Conservation (phyloP, 2,329 filamentous ascomycete species). For the Penicillium capsulatum region DNA sequence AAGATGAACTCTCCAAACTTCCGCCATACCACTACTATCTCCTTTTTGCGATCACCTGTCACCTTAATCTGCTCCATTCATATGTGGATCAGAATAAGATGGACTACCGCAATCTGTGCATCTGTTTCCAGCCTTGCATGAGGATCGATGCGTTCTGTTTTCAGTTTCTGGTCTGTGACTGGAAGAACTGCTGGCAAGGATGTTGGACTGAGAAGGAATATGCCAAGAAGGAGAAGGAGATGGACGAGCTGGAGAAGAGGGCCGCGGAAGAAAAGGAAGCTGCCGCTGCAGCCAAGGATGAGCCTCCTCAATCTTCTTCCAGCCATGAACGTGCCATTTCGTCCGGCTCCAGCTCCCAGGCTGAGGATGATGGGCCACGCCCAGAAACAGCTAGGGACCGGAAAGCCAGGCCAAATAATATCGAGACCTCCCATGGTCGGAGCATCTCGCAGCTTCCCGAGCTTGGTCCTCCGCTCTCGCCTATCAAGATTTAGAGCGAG, state of each 20-base stretch:
- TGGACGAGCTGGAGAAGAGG: conserved; percentile 32
- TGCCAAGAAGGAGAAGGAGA: conserved; percentile 55
- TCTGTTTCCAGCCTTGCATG: conserved; percentile 96
- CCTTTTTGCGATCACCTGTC: conserved; percentile 93
- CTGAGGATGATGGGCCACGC: conserved; percentile 34
- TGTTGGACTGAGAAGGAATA: conserved; percentile 84
- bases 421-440: conserved; percentile 33
- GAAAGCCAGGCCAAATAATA: conserved; percentile 33
- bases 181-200: conserved; percentile 95
- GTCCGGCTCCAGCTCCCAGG: conserved; percentile 58
- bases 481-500: conserved; percentile 41
- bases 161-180: conserved; percentile 90
- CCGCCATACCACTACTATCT: conserved; percentile 97
- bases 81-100: conserved; percentile 97
- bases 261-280: conserved; percentile 24
- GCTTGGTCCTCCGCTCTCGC: conserved; percentile 46
- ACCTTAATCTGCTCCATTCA: conserved; percentile 83
- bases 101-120: conserved; percentile 92
- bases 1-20: conserved; percentile 89
- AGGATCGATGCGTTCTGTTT: conserved; percentile 95
- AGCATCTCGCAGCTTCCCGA: conserved; percentile 46
- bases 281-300: conserved; percentile 15
- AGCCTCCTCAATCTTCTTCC: conserved; percentile 17
- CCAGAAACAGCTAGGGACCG: conserved; percentile 30
- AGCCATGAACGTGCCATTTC: conserved; percentile 57